Base-by-base conservation (phyloP, 129 eudicot genomes). In the Saposhnikovia divaricata region DNA sequence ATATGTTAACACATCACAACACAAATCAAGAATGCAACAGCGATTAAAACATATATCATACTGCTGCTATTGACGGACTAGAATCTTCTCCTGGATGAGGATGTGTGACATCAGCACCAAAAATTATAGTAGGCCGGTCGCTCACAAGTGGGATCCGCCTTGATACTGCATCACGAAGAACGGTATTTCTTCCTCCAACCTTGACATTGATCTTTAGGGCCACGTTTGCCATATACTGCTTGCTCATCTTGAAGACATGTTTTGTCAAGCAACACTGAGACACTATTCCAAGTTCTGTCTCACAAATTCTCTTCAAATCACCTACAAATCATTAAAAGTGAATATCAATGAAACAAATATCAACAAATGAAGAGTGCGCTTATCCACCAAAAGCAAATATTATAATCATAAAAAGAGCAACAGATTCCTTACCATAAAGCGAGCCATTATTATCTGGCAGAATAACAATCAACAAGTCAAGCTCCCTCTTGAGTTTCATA, bases 61-160 rank as follows among this genome's bases (percentile, higher is more conserved):
- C 99, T 76, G 99, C 99, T 23, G 99, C 99, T 82, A 96, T 96
- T 3, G 99, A 96, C 12, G 99, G 99, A 70, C 99, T 96, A 6
- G 98, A 92, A 82, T 96, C 98, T 85, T 96, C 99, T 65, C 99
- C 99, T 2, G 97, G 98, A 57, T 92, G 98, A 43, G 99, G 99
- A 78, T 96, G 99, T 39, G 99, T 96, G 38, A 96, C 99, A 85
- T 96, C 99, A 72, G 99, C 99, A 81, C 99, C 99, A 83, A 96
- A 96, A 14, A 96, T 96, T 55, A 96, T 96, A 10, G 99, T 96
- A 5, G 98, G 97, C 38, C 74, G 75, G 61, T 96, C 98, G 57
- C 97, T 91, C 77, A 96, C 98, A 37, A 90, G 85, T 23, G 99
- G 99, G 14, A 96, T 96, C 38, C 93, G 84, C 86, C 97, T 84